A percentile compares a stretch with the other conserved stretches of the same genome.
Evolutionary conservation across 306 rosid genomes (phyloP).

Genomic region (Citrullus colocynthis): DNA sequence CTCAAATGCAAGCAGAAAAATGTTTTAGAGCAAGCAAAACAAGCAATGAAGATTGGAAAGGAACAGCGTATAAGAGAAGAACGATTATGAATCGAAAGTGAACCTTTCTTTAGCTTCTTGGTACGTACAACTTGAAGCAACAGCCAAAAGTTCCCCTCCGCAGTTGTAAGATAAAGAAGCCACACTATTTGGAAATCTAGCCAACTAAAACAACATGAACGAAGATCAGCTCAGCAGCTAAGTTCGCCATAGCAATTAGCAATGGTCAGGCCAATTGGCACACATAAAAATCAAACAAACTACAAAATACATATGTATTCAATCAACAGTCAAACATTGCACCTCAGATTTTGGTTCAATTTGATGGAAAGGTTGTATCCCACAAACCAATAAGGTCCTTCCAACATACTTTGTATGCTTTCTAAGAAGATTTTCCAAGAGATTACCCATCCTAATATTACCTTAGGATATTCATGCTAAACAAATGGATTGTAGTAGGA

Average conservation of each 20-base stretch:
- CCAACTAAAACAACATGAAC: constrained; percentile 30
- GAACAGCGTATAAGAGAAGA: not conserved
- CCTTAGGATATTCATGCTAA: not conserved
- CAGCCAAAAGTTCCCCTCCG: constrained; percentile 55
- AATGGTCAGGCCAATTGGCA: not conserved
- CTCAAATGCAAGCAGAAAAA: not conserved
- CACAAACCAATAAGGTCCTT: not conserved
- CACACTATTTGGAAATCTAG: constrained; percentile 55
- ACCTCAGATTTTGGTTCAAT: not conserved
- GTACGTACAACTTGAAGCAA: constrained; percentile 74
- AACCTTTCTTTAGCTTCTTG: constrained; percentile 69
- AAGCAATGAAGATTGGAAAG: too few relatives aligned
- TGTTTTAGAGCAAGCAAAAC: not conserved
- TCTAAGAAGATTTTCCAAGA: not conserved
- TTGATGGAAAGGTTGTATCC: not conserved
- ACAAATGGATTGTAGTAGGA: too few relatives aligned
- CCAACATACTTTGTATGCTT: not conserved
- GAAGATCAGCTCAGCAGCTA: constrained; percentile 1
- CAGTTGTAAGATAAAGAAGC: constrained; percentile 65
- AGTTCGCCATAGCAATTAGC: not conserved
- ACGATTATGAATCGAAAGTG: constrained; percentile 3
- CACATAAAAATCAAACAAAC: not conserved
- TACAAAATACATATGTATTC: not conserved
- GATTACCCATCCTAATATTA: not conserved
- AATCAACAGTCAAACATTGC: not conserved